These are phyloP conservation scores for Takashimella koratensis DNA, from an alignment of 1,284 basidiomycete species.

Conservation along the genomic window DNA sequence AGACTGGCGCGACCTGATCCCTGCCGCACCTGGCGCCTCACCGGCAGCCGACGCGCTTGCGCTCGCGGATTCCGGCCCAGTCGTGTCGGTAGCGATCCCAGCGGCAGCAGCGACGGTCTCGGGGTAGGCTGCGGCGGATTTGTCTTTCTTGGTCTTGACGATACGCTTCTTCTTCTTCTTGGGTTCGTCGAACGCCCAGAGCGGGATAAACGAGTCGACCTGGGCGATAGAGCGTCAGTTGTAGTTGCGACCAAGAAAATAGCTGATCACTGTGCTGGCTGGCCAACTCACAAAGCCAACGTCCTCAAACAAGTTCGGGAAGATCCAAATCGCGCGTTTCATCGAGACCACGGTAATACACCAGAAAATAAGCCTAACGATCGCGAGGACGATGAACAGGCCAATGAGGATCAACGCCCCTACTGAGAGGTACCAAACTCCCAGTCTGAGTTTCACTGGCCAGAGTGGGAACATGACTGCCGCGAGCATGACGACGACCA, in stretches of 20 bases:
- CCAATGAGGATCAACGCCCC: constrained; percentile 83
- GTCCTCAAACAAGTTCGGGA: constrained; percentile 96
- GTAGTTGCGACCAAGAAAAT: no score
- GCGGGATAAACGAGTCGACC: constrained; percentile 96
- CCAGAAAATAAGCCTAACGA: constrained; percentile 91
- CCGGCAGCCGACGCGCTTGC: constrained; percentile 8
- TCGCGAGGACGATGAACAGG: constrained; percentile 85
- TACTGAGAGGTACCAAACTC: constrained; percentile 93
- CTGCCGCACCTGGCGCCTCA: constrained; percentile 2
- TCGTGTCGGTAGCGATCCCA: background rate
- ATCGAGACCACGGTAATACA: constrained; percentile 82
- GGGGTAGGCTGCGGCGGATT: constrained; percentile 11
- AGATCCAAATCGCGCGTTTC: constrained; percentile 96
- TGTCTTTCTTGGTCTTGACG: constrained; percentile 13
- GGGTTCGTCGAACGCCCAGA: constrained; percentile 96
- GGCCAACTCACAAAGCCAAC: constrained; percentile 84
- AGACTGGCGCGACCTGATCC: constrained; percentile 21
- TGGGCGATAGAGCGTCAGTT: constrained; percentile 42
- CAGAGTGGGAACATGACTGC: constrained; percentile 99
- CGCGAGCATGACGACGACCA: constrained; percentile 91
- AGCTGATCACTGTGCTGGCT: background rate
- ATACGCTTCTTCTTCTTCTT: constrained; percentile 71
- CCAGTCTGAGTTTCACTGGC: constrained; percentile 88
- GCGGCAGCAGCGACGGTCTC: constrained; percentile 9
- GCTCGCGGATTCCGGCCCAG: background rate